Percentiles rank a stretch among this genome's conserved stretches.
phyloP scores from a whole-genome alignment of 192 early-diverging fungal genomes.

The Coemansia sp. region DNA sequence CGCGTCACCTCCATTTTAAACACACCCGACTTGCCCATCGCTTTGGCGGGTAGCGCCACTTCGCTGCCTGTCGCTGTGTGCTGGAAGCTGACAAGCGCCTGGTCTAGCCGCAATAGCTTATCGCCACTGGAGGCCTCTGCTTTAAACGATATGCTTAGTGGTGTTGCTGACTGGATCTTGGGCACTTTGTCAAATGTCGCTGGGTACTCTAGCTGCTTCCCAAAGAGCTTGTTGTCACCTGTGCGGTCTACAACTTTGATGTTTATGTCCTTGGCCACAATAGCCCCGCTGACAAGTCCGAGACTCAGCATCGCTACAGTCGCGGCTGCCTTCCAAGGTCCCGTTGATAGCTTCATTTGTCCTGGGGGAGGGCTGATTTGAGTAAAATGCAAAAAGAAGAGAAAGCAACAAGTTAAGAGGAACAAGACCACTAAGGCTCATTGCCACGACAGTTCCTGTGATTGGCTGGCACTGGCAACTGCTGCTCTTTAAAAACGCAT shows the following conservation, averaged over 20 bases:
- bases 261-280: constrained; percentile 20
- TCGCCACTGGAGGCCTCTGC: not conserved
- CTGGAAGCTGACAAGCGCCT: constrained; percentile 41
- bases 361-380: not conserved
- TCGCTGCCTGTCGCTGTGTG: constrained; percentile 29
- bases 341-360: not conserved
- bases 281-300: constrained; percentile 9
- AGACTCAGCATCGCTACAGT: not conserved
- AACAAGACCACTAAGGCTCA: not conserved
- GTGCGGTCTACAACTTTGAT: constrained; percentile 48
- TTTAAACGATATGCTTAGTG: constrained; percentile 35
- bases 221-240: constrained; percentile 47
- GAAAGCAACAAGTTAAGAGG: no score
- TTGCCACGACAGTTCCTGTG: constrained; percentile 7
- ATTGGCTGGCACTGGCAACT: not conserved
- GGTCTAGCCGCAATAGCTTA: constrained; percentile 27
- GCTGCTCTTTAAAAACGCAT: constrained; percentile 1
- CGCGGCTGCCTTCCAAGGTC: not conserved
- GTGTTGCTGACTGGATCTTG: constrained; percentile 22
- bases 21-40: constrained; percentile 9
- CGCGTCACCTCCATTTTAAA: constrained; percentile 37
- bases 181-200: constrained; percentile 15
- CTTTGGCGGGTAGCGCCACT: constrained; percentile 21
- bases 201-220: constrained; percentile 20
- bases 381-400: not conserved